phyloP scores from a whole-genome alignment of 2,329 filamentous ascomycete species.

The Phyllosticta citribraziliensis region DNA sequence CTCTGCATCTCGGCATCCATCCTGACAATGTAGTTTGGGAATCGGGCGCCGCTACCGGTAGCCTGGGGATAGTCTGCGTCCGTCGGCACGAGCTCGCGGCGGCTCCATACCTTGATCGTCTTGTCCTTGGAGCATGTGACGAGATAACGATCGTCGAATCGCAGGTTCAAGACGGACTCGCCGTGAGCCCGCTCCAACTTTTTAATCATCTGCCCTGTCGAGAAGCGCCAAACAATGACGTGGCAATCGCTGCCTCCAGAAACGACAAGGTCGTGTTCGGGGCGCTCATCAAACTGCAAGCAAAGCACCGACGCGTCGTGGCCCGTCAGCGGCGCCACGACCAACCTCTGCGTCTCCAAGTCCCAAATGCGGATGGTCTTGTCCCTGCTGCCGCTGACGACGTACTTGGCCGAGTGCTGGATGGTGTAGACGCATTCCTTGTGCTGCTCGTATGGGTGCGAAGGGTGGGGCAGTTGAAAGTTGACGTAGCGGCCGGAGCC shows the following conservation, averaged over 20 bases:
- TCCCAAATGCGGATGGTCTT: slow-evolving; percentile 85
- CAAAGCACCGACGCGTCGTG: slow-evolving; percentile 86
- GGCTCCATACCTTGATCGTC: slow-evolving; percentile 92
- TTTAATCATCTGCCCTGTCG: slow-evolving; percentile 74
- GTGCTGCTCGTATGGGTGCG: slow-evolving; percentile 72
- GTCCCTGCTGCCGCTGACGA: slow-evolving; percentile 91
- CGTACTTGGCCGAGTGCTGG: slow-evolving; percentile 73
- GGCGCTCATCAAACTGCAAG: slow-evolving; percentile 84
- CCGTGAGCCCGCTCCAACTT: slow-evolving; percentile 66
- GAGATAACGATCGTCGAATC: slow-evolving; percentile 82
- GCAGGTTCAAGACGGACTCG: slow-evolving; percentile 87
- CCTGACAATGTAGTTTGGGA: slow-evolving; percentile 47
- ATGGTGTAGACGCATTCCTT: slow-evolving; percentile 90
- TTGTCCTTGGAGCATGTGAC: slow-evolving; percentile 98
- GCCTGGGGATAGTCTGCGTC: slow-evolving; percentile 27
- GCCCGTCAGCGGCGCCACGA: slow-evolving; percentile 60
- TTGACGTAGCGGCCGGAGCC: slow-evolving; percentile 69
- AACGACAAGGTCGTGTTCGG: slow-evolving; percentile 83
- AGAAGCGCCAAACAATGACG: slow-evolving; percentile 88
- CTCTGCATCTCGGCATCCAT: slow-evolving; percentile 29
- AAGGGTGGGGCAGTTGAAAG: slow-evolving; percentile 83
- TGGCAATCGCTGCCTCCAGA: slow-evolving; percentile 89
- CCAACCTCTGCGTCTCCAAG: slow-evolving; percentile 68
- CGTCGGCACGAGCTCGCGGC: slow-evolving; percentile 39
- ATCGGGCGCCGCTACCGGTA: slow-evolving; percentile 33